Evolutionary conservation across 2,329 filamentous ascomycete genomes (phyloP).

Genomic region (Colletotrichum truncatum): DNA sequence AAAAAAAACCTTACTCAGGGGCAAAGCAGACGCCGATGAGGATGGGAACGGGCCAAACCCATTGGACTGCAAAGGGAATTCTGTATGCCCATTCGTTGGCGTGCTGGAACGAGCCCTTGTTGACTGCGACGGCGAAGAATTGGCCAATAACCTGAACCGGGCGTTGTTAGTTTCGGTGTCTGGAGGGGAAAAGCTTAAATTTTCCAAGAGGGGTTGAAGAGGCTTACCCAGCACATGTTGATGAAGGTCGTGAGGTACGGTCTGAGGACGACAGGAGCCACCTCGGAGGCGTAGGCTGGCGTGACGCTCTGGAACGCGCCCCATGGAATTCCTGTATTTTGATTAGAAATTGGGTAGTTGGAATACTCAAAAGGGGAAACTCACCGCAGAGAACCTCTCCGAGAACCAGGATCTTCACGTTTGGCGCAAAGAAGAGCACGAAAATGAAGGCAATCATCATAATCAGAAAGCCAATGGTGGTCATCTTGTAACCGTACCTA

Average conservation of each 20-base stretch:
- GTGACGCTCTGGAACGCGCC: slow-evolving; percentile 61
- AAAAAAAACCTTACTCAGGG: slow-evolving; percentile 48
- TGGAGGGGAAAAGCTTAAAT: too few species aligned
- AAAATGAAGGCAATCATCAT: slow-evolving; percentile 61
- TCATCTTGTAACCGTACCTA: slow-evolving; percentile 58
- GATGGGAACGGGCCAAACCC: slow-evolving; percentile 60
- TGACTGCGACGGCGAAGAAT: slow-evolving; percentile 58
- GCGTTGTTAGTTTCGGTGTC: neutral
- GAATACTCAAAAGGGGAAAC: too few species aligned
- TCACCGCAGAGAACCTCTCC: slow-evolving; percentile 56
- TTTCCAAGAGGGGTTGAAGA: too few species aligned
- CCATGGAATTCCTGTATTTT: slow-evolving; percentile 57
- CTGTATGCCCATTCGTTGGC: slow-evolving; percentile 57
- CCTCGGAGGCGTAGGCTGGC: slow-evolving; percentile 63
- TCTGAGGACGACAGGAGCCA: slow-evolving; percentile 56
- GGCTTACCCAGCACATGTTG: slow-evolving; percentile 61
- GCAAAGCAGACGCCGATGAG: slow-evolving; percentile 54
- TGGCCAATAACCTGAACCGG: slow-evolving; percentile 57
- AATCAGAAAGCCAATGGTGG: slow-evolving; percentile 56
- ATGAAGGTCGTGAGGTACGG: slow-evolving; percentile 63
- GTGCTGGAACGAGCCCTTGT: slow-evolving; percentile 49
- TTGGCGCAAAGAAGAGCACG: slow-evolving; percentile 61
- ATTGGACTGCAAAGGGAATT: slow-evolving; percentile 61
- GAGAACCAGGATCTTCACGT: slow-evolving; percentile 54
- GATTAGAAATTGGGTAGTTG: slow-evolving; percentile 20